A percentile compares a stretch with the other conserved stretches of the same genome.
Evolutionary conservation across 1,284 basidiomycete genomes (phyloP).

Genomic region (Cutaneotrichosporon sp.): DNA sequence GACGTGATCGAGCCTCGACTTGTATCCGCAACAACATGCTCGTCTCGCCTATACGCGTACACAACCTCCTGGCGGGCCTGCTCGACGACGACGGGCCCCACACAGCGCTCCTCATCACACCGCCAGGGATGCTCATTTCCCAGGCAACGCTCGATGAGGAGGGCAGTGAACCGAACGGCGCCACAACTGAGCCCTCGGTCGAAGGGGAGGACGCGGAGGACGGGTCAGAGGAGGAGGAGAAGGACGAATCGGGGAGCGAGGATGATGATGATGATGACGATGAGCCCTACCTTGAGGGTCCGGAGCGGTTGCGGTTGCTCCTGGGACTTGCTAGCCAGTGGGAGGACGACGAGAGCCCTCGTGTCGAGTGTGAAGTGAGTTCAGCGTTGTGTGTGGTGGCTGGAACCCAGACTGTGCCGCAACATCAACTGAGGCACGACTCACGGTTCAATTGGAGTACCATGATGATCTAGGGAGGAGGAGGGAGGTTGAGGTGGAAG

Average conservation of each 20-base stretch:
- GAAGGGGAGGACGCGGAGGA: constrained; percentile 10
- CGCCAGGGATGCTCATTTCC: constrained; percentile 33
- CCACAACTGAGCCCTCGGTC: neutral
- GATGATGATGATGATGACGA: constrained; percentile 19
- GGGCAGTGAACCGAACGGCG: constrained; percentile 9
- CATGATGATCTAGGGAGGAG: no score
- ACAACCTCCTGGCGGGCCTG: constrained; percentile 19
- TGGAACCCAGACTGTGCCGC: neutral
- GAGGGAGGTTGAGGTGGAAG: no score
- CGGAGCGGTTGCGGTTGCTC: constrained; percentile 40
- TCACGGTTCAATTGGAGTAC: no score
- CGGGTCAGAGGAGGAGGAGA: constrained; percentile 7
- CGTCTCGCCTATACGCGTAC: constrained; percentile 23
- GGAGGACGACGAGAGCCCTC: constrained; percentile 39
- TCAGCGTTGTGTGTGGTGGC: neutral
- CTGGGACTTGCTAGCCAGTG: constrained; percentile 42
- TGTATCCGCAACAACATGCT: constrained; percentile 19
- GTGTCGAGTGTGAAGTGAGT: constrained; percentile 43
- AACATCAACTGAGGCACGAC: no score
- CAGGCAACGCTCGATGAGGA: constrained; percentile 25
- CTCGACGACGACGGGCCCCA: constrained; percentile 29
- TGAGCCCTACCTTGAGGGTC: constrained; percentile 41
- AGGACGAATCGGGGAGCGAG: constrained; percentile 10
- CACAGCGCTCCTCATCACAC: constrained; percentile 37
- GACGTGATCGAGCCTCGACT: neutral